Percentiles rank a stretch among this genome's conserved stretches.
These are phyloP conservation scores for Striga hermonthica DNA, from an alignment of 305 asterid species.

Conservation along the genomic window DNA sequence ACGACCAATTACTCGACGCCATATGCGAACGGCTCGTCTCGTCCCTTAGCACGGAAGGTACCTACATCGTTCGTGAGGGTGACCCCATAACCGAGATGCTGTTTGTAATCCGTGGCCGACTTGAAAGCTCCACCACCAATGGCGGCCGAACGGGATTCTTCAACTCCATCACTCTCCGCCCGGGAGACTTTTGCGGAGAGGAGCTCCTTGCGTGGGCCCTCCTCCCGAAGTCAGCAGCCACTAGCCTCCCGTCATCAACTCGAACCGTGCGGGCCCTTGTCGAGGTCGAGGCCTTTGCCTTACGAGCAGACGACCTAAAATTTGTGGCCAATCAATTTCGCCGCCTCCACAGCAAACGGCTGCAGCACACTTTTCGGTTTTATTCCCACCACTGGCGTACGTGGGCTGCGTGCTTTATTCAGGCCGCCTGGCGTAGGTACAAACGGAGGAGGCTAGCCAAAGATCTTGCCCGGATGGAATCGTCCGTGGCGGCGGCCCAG, in stretches of 20 bases:
- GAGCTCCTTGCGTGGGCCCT: slow-evolving; percentile 95
- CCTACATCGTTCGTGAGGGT: slow-evolving; percentile 87
- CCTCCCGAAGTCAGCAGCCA: slow-evolving; percentile 73
- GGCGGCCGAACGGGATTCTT: slow-evolving; percentile 94
- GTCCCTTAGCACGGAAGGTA: slow-evolving; percentile 77
- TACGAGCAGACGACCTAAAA: slow-evolving; percentile 90
- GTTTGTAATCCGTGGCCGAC: slow-evolving; percentile 83
- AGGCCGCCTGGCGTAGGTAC: slow-evolving; percentile 83
- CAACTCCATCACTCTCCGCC: slow-evolving; percentile 67
- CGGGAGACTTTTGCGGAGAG: slow-evolving; percentile 96
- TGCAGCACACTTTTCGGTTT: slow-evolving; percentile 90
- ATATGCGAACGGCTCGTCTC: slow-evolving; percentile 85
- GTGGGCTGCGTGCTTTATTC: slow-evolving; percentile 93
- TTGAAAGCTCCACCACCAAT: slow-evolving; percentile 88
- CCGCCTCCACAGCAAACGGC: slow-evolving; percentile 89
- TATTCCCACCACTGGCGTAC: slow-evolving; percentile 95
- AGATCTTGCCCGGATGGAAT: slow-evolving; percentile 67
- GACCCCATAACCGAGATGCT: slow-evolving; percentile 93
- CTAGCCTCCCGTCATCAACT: slow-evolving; percentile 71
- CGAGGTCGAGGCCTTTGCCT: slow-evolving; percentile 86
- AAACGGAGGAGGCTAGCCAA: slow-evolving; percentile 61
- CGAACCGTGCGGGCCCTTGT: slow-evolving; percentile 78
- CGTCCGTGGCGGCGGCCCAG: slow-evolving; percentile 46
- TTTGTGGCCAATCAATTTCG: slow-evolving; percentile 88
- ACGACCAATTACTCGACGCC: slow-evolving; percentile 86